These are phyloP conservation scores for Neonectria ditissima DNA, from an alignment of 2,329 filamentous ascomycete genomes.

Conservation along the genomic window DNA sequence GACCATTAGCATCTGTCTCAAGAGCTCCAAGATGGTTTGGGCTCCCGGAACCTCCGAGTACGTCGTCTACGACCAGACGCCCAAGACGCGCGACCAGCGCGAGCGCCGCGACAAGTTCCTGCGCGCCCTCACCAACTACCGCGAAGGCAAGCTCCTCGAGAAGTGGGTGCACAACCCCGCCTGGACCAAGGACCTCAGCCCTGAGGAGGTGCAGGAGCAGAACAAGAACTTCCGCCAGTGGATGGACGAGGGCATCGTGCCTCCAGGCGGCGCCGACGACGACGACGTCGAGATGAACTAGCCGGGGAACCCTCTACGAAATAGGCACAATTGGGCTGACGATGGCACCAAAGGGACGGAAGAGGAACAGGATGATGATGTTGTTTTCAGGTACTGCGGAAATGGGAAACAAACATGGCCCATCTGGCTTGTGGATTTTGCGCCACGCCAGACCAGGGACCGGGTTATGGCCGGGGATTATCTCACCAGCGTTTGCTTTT, in stretches of 20 bases:
- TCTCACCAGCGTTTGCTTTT: conserved; percentile 40
- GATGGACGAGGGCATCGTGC: conserved; percentile 61
- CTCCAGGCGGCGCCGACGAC: conserved; percentile 49
- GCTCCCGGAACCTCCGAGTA: conserved; percentile 77
- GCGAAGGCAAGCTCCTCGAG: conserved; percentile 77
- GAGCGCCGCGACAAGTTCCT: conserved; percentile 62
- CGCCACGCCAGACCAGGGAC: conserved; percentile 11
- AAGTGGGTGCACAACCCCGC: conserved; percentile 86
- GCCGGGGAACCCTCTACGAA: conserved; percentile 12
- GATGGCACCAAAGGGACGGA: conserved; percentile 4
- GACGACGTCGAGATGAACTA: conserved; percentile 51
- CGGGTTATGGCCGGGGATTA: conserved; percentile 29
- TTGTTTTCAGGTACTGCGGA: conserved; percentile 21
- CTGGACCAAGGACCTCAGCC: conserved; percentile 83
- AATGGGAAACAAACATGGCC: conserved; percentile 23
- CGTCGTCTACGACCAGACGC: conserved; percentile 76
- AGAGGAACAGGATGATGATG: conserved; percentile 23
- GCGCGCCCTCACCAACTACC: conserved; percentile 68
- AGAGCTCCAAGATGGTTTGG: conserved; percentile 84
- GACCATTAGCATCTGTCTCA: conserved; percentile 79
- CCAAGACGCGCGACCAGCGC: conserved; percentile 75
- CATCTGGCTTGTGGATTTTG: conserved; percentile 12
- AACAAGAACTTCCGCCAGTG: conserved; percentile 73
- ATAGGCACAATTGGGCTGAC: background rate
- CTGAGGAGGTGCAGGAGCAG: conserved; percentile 79